Conservation (phyloP, 257 asterid genomes). For the Gardenia jasminoides region DNA sequence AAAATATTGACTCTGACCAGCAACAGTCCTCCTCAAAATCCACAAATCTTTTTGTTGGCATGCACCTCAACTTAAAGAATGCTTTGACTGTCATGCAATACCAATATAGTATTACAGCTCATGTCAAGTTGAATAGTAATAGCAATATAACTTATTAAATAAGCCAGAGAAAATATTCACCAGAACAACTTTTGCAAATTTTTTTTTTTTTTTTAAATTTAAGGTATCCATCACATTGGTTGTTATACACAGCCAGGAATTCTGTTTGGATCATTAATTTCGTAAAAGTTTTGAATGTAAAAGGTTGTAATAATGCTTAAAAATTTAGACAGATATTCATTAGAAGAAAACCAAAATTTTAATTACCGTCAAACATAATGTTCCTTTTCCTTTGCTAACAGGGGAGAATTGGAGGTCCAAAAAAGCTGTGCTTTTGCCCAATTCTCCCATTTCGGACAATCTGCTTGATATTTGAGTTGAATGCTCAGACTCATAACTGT, state of each 20-base stretch:
- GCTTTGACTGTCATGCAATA: not conserved
- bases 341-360: not conserved
- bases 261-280: not conserved
- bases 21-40: constrained; percentile 4
- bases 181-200: not conserved
- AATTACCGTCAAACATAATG: too few relatives aligned
- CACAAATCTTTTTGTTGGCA: constrained; percentile 25
- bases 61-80: constrained; percentile 8
- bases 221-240: not conserved
- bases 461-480: too few relatives aligned
- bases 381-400: too few relatives aligned
- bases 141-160: too few relatives aligned
- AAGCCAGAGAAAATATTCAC: not conserved
- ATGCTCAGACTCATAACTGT: too few relatives aligned
- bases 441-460: too few relatives aligned
- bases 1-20: constrained; percentile 29
- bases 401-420: not conserved
- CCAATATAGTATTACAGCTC: not conserved
- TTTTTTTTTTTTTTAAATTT: too few relatives aligned
- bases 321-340: not conserved
- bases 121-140: not conserved
- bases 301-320: too few relatives aligned
- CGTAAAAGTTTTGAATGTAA: too few relatives aligned
- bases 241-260: not conserved
- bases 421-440: too few relatives aligned